Evolutionary conservation across 2,329 filamentous ascomycete species (phyloP).

Genomic region (Metarhizium guizhouense): DNA sequence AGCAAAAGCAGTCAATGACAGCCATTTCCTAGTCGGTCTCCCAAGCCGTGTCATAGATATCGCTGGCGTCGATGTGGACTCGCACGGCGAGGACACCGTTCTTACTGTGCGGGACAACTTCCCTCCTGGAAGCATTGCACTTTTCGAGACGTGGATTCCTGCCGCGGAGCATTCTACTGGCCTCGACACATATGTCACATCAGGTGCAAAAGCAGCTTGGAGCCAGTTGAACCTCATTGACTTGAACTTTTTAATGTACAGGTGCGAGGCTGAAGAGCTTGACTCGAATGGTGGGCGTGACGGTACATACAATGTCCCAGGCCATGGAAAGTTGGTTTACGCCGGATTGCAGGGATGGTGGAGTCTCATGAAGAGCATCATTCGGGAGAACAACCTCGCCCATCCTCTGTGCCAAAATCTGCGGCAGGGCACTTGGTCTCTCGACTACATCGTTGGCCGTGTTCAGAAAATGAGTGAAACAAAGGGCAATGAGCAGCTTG

Average conservation of each 20-base stretch:
- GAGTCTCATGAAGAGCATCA: conserved; percentile 79
- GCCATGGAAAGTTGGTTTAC: conserved; percentile 78
- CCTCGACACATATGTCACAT: conserved; percentile 78
- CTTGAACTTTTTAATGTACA: conserved; percentile 85
- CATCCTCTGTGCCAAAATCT: conserved; percentile 92
- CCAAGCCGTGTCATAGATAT: conserved; percentile 72
- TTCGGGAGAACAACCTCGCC: conserved; percentile 81
- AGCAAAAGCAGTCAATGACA: conserved; percentile 56
- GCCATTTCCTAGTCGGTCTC: conserved; percentile 67
- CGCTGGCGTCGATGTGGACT: conserved; percentile 63
- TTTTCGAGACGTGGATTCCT: conserved; percentile 95
- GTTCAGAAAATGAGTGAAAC: conserved; percentile 63
- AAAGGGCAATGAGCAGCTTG: conserved; percentile 52
- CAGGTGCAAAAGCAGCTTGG: conserved; percentile 72
- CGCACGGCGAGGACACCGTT: conserved; percentile 63
- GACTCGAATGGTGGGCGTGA: conserved; percentile 72
- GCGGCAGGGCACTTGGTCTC: conserved; percentile 80
- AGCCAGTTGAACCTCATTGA: conserved; percentile 66
- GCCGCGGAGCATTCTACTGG: conserved; percentile 74
- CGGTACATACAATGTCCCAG: conserved; percentile 83
- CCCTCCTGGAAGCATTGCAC: conserved; percentile 84
- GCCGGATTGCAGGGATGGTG: conserved; percentile 98
- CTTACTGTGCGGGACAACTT: conserved; percentile 78
- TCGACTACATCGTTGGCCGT: conserved; percentile 78
- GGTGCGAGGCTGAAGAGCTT: conserved; percentile 79